These are phyloP conservation scores for Escallonia rubra DNA, from an alignment of 129 eudicot species.

Conservation along the genomic window DNA sequence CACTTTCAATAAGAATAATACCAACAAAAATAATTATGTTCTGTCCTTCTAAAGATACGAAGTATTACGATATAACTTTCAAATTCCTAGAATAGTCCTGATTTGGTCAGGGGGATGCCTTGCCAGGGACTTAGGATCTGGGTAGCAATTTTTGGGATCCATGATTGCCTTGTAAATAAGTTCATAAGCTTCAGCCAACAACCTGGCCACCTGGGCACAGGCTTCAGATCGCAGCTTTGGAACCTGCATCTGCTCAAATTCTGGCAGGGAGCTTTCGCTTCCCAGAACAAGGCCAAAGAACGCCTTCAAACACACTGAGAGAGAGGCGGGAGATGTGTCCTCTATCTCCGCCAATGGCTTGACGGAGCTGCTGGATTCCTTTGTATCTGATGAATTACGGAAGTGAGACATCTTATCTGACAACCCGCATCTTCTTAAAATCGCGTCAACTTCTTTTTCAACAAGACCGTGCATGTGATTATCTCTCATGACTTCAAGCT, in stretches of 20 bases:
- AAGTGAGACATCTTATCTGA: conserved; percentile 70
- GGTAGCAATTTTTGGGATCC: conserved; percentile 67
- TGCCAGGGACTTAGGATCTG: conserved; percentile 83
- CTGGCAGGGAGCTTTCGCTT: conserved; percentile 80
- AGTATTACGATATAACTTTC: background rate
- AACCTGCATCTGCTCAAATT: conserved; percentile 85
- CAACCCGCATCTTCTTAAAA: conserved; percentile 66
- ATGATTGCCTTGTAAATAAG: conserved; percentile 68
- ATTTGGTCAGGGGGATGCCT: conserved; percentile 99
- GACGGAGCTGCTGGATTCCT: conserved; percentile 3
- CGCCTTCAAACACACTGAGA: conserved; percentile 70
- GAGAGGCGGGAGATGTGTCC: conserved; percentile 68
- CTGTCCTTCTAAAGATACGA: too few relatives aligned
- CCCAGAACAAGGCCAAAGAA: conserved; percentile 88
- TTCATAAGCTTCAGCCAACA: conserved; percentile 73
- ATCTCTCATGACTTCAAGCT: conserved; percentile 67
- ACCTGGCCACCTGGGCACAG: conserved; percentile 54
- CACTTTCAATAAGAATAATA: too few relatives aligned
- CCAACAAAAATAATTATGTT: too few relatives aligned
- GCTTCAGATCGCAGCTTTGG: conserved; percentile 85
- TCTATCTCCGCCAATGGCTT: conserved; percentile 54
- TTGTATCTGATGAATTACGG: conserved; percentile 12
- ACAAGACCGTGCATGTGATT: conserved; percentile 53
- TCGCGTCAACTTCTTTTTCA: conserved; percentile 71
- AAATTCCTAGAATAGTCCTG: conserved; percentile 90